Evolutionary conservation across 2,329 filamentous ascomycete species (phyloP).

Genomic region (Ustulina deusta): DNA sequence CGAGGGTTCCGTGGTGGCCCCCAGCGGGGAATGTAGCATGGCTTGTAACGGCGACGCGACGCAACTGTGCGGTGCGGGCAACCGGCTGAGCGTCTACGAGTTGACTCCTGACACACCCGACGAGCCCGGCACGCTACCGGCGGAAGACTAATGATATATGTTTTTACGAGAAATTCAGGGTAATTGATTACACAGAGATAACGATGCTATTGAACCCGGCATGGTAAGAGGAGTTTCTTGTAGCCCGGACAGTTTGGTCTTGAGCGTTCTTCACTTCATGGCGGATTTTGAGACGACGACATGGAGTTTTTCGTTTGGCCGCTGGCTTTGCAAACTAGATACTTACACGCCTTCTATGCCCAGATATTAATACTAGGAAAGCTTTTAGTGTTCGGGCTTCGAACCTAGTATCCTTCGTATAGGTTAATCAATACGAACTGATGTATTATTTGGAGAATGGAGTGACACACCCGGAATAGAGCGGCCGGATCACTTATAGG

Average conservation of each 20-base stretch:
- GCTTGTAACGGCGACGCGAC: slow-evolving; percentile 48
- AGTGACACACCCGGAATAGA: not conserved
- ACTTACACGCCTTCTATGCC: not conserved
- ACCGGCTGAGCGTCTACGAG: slow-evolving; percentile 50
- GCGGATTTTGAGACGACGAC: slow-evolving; percentile 11
- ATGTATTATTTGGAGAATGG: not conserved
- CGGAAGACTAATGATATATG: slow-evolving; percentile 9
- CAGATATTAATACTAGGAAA: slow-evolving; percentile 3
- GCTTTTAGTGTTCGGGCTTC: not conserved
- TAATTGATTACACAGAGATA: not conserved
- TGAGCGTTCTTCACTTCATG: slow-evolving; percentile 12
- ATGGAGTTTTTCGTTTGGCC: not conserved
- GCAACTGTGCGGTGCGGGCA: slow-evolving; percentile 51
- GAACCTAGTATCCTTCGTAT: not conserved
- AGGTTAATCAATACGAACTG: not conserved
- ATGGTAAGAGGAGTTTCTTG: slow-evolving; percentile 27
- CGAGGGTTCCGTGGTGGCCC: slow-evolving; percentile 32
- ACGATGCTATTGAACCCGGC: not conserved
- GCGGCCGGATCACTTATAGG: not conserved
- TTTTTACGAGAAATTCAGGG: not conserved
- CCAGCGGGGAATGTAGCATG: slow-evolving; percentile 47
- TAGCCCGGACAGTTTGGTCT: not conserved
- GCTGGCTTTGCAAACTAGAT: slow-evolving; percentile 5
- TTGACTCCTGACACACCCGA: slow-evolving; percentile 20
- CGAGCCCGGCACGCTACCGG: slow-evolving; percentile 10